Evolutionary conservation across 306 rosid species (phyloP), one percentile per base, ranked within the genome.

Genomic region (Ochetophila trinervis): DNA sequence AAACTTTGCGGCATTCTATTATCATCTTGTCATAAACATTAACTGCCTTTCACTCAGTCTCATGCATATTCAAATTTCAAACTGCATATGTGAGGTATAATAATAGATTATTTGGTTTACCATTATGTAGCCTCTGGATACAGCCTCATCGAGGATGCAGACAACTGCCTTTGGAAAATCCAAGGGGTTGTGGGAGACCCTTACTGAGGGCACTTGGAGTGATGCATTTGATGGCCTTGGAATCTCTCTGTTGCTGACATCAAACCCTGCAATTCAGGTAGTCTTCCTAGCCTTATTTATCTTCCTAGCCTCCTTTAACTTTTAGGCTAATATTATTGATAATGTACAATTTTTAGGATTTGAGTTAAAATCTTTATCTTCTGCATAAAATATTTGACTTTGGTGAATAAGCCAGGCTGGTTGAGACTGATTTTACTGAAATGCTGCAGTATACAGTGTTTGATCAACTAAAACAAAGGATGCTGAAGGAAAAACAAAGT

Each of bases 241-340:
- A 70, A 85, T 86, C 82, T 94, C 99, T 35, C 78, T 94, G 67
- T 73, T 94, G 81, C 87, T 94, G 63, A 94, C 99, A 6, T 79
- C 96, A 15, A 94, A 94, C 86, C 99, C 99, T 24, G 87, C 99
- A 51, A 94, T 94, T 83, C 97, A 94, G 91, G 99, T 90, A 63
- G 52, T 63, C 47, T 0, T 42, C 73, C 74, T 40, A 17, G 37
- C 57, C 16, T 57, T 13, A 3, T 65, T 67, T 72, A 21, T 44
- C 27, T 42, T 63, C n/a, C n/a, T 40, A 17, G 37, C 57, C 16
- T 57, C 17, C 9, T 65, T 67, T 72, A 21, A 50, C 27, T 42
- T 63, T 5, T 42, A 70, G 50, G 50, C 61, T 8, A 20, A 64
- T 67, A 14, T n/a, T 18, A 30, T 16, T 15, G 21, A 40, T 20